Conservation (phyloP, 768 basidiomycete species). For the Daedaleopsis nitida region DNA sequence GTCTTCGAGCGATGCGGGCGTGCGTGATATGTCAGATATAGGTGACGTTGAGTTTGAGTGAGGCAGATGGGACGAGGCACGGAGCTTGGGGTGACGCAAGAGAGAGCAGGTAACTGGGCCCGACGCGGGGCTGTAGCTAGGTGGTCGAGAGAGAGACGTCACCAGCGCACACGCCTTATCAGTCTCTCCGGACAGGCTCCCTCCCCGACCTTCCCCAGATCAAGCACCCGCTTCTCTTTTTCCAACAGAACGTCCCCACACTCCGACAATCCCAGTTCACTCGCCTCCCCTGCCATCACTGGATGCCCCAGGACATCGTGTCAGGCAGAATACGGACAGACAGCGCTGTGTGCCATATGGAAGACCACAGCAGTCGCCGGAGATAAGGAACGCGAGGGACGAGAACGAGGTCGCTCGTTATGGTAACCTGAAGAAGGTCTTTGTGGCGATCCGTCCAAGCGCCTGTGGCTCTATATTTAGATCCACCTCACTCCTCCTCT, state of each 20-base stretch:
- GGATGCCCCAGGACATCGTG: too few species aligned
- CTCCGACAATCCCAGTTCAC: neutral
- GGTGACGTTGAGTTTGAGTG: neutral
- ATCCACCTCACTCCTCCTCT: too few species aligned
- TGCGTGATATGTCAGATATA: neutral
- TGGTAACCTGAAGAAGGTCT: neutral
- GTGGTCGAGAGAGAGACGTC: slow-evolving; percentile 10
- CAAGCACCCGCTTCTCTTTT: slow-evolving; percentile 2
- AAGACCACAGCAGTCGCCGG: neutral
- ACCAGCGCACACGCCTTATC: neutral
- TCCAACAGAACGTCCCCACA: slow-evolving; percentile 13
- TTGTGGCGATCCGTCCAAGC: neutral
- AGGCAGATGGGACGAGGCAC: neutral
- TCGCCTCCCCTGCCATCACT: neutral
- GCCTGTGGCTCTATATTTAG: neutral
- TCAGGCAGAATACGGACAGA: neutral
- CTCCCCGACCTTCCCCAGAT: slow-evolving; percentile 2
- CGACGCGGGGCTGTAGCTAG: slow-evolving; percentile 2
- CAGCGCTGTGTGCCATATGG: neutral
- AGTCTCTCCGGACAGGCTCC: neutral
- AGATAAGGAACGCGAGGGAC: neutral
- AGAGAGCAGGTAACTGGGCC: neutral
- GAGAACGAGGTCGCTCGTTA: neutral
- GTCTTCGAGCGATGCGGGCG: neutral
- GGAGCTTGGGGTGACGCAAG: neutral